These are phyloP conservation scores for Xerophyta viscosa DNA, from an alignment of 106 monocot species.

Conservation along the genomic window DNA sequence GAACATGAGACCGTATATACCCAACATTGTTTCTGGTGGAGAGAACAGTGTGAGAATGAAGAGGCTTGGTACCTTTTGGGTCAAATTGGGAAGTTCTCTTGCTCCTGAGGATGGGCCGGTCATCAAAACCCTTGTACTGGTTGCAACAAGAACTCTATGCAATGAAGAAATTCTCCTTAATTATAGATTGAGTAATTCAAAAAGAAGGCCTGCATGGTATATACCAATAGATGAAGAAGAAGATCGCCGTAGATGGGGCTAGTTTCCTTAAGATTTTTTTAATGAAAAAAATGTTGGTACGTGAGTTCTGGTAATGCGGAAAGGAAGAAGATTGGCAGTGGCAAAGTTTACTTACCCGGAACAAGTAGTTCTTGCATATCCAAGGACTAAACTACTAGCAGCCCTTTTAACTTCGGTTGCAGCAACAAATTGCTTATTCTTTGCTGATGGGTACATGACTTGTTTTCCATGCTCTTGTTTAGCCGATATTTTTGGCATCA, in stretches of 20 bases:
- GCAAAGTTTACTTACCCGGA: too few relatives aligned
- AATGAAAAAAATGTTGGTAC: background rate
- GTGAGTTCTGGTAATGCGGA: too few relatives aligned
- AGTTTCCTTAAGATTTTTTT: background rate
- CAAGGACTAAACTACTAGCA: too few relatives aligned
- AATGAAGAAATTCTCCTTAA: conserved; percentile 83
- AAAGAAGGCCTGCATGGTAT: conserved; percentile 80
- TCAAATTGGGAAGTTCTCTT: conserved; percentile 33
- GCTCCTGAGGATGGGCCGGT: conserved; percentile 16
- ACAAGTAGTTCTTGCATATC: too few relatives aligned
- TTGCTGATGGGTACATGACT: too few relatives aligned
- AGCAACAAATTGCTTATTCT: too few relatives aligned
- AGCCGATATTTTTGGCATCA: too few relatives aligned
- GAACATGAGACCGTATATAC: conserved; percentile 71
- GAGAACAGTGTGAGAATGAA: conserved; percentile 57
- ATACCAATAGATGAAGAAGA: conserved; percentile 83
- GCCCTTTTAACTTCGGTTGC: too few relatives aligned
- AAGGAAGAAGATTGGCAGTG: too few relatives aligned
- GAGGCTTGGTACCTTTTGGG: conserved; percentile 86
- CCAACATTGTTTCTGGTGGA: conserved; percentile 70
- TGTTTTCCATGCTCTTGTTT: too few relatives aligned
- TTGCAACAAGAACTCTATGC: conserved; percentile 53
- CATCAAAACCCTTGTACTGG: conserved; percentile 66
- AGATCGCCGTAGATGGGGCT: conserved; percentile 85
- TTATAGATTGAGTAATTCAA: conserved; percentile 79